Percentiles rank a stretch among this genome's conserved stretches.
phyloP scores from a whole-genome alignment of 345 rosid species.

The Murraya koenigii region DNA sequence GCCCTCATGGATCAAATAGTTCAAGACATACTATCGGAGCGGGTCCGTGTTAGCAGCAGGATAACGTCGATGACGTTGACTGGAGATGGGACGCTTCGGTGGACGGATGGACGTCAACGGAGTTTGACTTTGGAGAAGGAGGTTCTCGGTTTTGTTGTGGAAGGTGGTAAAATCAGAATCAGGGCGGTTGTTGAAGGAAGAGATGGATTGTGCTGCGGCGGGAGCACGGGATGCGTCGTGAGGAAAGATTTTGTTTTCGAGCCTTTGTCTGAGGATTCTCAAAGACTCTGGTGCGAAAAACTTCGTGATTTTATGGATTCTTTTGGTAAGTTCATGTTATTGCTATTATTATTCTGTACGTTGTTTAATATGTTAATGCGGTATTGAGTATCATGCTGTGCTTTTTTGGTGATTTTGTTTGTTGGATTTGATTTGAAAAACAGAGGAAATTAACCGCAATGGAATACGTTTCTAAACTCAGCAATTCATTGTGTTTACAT shows the following conservation, averaged over 20 bases:
- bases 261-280: constrained; percentile 56
- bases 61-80: constrained; percentile 43
- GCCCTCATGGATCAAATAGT: neutral
- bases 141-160: constrained; percentile 63
- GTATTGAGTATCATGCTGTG: neutral
- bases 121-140: constrained; percentile 48
- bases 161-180: constrained; percentile 52
- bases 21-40: constrained; percentile 33
- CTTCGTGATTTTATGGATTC: constrained; percentile 55
- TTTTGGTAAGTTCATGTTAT: constrained; percentile 43
- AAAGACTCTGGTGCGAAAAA: constrained; percentile 55
- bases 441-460: neutral
- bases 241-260: constrained; percentile 78
- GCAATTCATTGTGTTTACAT: neutral
- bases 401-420: neutral
- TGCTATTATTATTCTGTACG: neutral
- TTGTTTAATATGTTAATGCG: neutral
- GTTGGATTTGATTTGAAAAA: neutral
- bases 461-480: neutral
- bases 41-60: constrained; percentile 45
- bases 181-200: constrained; percentile 41
- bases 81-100: constrained; percentile 50
- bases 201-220: constrained; percentile 51
- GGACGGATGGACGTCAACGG: constrained; percentile 43
- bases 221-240: constrained; percentile 37